Evolutionary conservation across 2,329 filamentous ascomycete species (phyloP), one percentile per base, ranked within the genome.

Genomic region (Beauveria brongniartii): DNA sequence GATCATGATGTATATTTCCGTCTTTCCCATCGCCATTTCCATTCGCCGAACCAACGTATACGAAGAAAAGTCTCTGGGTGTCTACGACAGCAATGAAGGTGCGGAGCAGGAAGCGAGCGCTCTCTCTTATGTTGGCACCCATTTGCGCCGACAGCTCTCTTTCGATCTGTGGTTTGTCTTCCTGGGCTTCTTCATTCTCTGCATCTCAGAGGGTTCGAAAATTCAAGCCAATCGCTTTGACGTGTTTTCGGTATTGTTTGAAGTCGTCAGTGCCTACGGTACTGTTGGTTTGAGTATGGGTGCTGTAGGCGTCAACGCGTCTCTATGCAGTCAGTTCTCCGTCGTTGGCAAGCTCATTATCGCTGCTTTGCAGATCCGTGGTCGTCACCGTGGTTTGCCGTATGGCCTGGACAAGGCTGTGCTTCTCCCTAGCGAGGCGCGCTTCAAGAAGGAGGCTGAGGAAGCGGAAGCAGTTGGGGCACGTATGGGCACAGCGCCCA

Each of bases 1-100:
- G 74, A 87, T 97, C 73, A 97, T 97, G 94, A 97, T 97, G 94
- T 97, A 97, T 74, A 96, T 97, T 64, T 96, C 92, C 62, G 90
- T 97, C 63, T 96, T 96, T 67, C 93, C 93, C 5, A 96, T 97
- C 67, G 93, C 94, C 70, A 97, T 97, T 68, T 94, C 90, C 7
- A 89, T 97, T 68, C 91, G 93, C 58, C 82, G 90, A 65, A 97
- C 93, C 62, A 97, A 97, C 71, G 93, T 97, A 2, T 97, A 97
- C 77, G 93, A 97, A 74, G 93, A 97, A 71, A 90, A 88, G 65
- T 91, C 87, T 0, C 82, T 94, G 0, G 91, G 91, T 5, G 85
- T 95, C 34, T 92, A 89, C 69, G 79, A 81, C 46, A 72, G 77
- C 1, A 71, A 77, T 3, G 78, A 82, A 1, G 70, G 73, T 2